Evolutionary conservation across 2,329 filamentous ascomycete species (phyloP).

Genomic region (Tolypocladium amazonense): DNA sequence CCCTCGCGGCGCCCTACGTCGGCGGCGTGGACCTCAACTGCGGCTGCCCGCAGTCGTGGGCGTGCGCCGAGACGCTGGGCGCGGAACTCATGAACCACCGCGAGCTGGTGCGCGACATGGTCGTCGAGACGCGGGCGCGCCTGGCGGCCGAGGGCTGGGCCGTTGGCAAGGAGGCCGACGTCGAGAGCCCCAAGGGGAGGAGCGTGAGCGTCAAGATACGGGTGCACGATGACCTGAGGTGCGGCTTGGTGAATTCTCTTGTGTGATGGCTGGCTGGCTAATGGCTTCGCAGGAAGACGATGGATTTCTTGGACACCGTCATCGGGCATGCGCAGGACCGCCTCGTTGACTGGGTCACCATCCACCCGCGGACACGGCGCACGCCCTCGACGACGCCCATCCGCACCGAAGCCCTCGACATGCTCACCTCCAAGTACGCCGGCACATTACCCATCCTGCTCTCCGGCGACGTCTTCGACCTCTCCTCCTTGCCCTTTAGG

Average conservation of each 20-base stretch:
- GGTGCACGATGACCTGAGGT: slow-evolving; percentile 53
- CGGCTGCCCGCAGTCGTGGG: slow-evolving; percentile 64
- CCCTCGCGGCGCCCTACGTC: slow-evolving; percentile 49
- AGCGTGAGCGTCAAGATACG: slow-evolving; percentile 63
- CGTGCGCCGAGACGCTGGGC: slow-evolving; percentile 55
- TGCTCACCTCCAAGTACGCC: slow-evolving; percentile 41
- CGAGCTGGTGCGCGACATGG: slow-evolving; percentile 56
- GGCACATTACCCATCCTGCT: slow-evolving; percentile 50
- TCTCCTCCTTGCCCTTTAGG: slow-evolving; percentile 36
- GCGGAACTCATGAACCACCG: slow-evolving; percentile 58
- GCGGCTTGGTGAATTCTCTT: not conserved
- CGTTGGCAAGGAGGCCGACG: slow-evolving; percentile 31
- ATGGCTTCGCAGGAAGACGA: slow-evolving; percentile 31
- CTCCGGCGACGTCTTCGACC: slow-evolving; percentile 59
- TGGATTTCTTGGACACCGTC: slow-evolving; percentile 54
- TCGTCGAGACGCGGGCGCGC: slow-evolving; percentile 42
- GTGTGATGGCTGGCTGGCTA: not conserved
- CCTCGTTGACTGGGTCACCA: slow-evolving; percentile 57
- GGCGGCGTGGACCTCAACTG: slow-evolving; percentile 62
- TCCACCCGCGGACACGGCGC: slow-evolving; percentile 53
- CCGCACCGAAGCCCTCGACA: slow-evolving; percentile 47
- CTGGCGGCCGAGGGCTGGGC: slow-evolving; percentile 43
- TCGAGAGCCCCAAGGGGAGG: slow-evolving; percentile 32
- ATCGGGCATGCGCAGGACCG: slow-evolving; percentile 39
- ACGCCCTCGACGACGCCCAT: slow-evolving; percentile 54